Conservation (phyloP, 306 rosid species). For the Cucumis hystrix region DNA sequence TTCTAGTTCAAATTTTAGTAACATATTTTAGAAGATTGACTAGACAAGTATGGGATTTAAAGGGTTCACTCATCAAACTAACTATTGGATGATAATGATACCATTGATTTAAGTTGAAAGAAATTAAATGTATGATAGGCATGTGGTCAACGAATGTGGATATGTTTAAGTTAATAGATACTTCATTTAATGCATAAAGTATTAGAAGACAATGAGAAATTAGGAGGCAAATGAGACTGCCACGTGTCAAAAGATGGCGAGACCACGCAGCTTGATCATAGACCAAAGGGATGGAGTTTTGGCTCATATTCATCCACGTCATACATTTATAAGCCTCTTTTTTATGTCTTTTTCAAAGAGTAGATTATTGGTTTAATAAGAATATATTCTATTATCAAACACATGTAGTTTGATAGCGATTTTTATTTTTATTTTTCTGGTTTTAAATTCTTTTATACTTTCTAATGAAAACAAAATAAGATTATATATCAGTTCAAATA, state of each 20-base stretch:
- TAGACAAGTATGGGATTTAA: not conserved
- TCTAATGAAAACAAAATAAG: too few relatives aligned
- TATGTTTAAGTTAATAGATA: not conserved
- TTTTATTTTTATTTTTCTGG: too few relatives aligned
- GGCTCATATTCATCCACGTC: constrained; percentile 17
- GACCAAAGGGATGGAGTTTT: not conserved
- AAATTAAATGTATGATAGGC: not conserved
- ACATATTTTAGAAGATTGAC: too few relatives aligned
- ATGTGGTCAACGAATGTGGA: not conserved
- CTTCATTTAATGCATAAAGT: not conserved
- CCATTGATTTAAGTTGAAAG: not conserved
- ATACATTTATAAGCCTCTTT: not conserved
- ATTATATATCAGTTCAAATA: too few relatives aligned
- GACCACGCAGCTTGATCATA: not conserved
- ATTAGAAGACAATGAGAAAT: not conserved
- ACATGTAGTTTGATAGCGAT: too few relatives aligned
- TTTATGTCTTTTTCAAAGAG: not conserved
- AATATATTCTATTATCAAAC: not conserved
- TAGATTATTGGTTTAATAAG: not conserved
- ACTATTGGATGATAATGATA: not conserved
- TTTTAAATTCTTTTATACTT: too few relatives aligned
- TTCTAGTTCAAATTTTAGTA: too few relatives aligned
- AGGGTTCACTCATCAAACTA: not conserved
- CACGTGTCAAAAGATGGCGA: not conserved
- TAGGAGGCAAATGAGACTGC: not conserved